A percentile compares a stretch with the other conserved stretches of the same genome.
Evolutionary conservation across 345 rosid species (phyloP).

Genomic region (Streptanthus diversifolius): DNA sequence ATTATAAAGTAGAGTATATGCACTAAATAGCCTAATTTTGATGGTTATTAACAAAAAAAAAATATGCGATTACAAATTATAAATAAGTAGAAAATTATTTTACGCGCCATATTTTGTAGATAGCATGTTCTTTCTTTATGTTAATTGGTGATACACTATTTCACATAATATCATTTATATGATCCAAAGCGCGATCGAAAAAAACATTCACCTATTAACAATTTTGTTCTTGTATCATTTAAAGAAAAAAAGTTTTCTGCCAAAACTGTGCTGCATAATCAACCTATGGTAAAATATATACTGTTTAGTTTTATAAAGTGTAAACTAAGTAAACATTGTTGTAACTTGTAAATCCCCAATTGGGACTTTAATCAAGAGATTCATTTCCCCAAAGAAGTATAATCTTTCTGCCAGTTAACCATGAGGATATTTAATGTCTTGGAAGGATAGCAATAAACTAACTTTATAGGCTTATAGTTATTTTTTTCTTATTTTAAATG

Average conservation of each 20-base stretch:
- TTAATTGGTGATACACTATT: background rate
- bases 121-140: background rate
- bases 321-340: background rate
- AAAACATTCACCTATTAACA: too few species aligned
- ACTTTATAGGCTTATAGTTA: background rate
- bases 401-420: background rate
- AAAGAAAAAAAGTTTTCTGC: background rate
- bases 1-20: background rate
- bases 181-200: too few species aligned
- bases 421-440: background rate
- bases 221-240: background rate
- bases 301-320: background rate
- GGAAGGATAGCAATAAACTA: background rate
- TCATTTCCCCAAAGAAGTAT: slow-evolving; percentile 9
- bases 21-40: too few species aligned
- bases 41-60: too few species aligned
- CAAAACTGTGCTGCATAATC: background rate
- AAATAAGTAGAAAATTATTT: background rate
- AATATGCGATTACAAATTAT: too few species aligned
- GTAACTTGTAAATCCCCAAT: background rate
- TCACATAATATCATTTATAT: background rate
- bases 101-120: too few species aligned
- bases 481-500: background rate
- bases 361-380: slow-evolving; percentile 6
- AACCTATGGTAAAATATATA: background rate